Conservation (phyloP, 768 basidiomycete genomes). For the Aureoboletus auriporus region DNA sequence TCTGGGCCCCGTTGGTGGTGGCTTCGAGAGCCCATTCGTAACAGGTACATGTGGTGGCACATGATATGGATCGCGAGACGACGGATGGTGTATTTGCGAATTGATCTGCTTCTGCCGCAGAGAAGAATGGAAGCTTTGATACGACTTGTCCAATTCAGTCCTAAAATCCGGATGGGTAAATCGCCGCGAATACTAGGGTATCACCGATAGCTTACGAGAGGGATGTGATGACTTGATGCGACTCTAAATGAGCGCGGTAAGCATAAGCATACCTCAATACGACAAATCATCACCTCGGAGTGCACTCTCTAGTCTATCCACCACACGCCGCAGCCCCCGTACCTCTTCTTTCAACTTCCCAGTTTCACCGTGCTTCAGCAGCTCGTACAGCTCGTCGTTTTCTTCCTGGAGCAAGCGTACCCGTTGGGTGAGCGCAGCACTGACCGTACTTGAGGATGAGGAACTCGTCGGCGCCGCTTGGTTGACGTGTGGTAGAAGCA, state of each 20-base stretch:
- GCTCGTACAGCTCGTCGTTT: slow-evolving; percentile 80
- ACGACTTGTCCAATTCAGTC: slow-evolving; percentile 72
- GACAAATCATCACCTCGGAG: slow-evolving; percentile 57
- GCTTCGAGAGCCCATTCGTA: slow-evolving; percentile 40
- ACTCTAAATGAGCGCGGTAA: slow-evolving; percentile 46
- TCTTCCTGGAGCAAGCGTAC: slow-evolving; percentile 75
- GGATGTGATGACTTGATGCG: slow-evolving; percentile 64
- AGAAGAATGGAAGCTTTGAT: slow-evolving; percentile 53
- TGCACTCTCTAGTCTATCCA: slow-evolving; percentile 67
- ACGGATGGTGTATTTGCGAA: slow-evolving; percentile 30
- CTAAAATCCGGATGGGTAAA: slow-evolving; percentile 36
- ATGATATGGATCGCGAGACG: slow-evolving; percentile 45
- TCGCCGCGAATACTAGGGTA: slow-evolving; percentile 4
- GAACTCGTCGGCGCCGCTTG: slow-evolving; percentile 32
- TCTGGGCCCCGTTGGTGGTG: slow-evolving; percentile 74
- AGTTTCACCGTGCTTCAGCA: slow-evolving; percentile 71
- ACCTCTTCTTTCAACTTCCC: slow-evolving; percentile 83
- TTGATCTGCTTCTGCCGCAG: slow-evolving; percentile 37
- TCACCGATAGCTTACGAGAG: slow-evolving; percentile 57
- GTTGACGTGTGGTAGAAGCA: slow-evolving; percentile 66
- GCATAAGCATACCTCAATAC: background rate
- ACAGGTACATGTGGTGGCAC: slow-evolving; percentile 27
- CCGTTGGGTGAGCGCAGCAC: slow-evolving; percentile 72
- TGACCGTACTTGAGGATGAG: slow-evolving; percentile 50
- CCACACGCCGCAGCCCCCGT: slow-evolving; percentile 60